phyloP scores from a whole-genome alignment of 1,139 yeast species.

The Pichia sp. region DNA sequence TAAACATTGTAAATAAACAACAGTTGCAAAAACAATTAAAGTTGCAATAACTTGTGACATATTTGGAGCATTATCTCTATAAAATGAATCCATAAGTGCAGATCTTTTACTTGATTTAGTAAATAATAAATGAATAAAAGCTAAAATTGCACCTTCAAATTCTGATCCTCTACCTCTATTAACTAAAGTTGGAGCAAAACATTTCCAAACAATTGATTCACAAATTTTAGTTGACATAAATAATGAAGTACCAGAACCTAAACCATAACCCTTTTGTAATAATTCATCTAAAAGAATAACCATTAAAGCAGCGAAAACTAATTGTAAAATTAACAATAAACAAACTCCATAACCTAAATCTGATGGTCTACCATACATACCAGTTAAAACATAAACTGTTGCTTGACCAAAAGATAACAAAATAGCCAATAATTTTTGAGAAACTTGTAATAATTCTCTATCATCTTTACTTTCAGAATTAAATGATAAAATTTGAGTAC shows the following conservation, averaged over 20 bases:
- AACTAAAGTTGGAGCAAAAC: slow-evolving; percentile 95
- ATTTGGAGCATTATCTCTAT: slow-evolving; percentile 89
- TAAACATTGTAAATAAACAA: slow-evolving; percentile 92
- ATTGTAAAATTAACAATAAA: slow-evolving; percentile 78
- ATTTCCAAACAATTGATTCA: slow-evolving; percentile 96
- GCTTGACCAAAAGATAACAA: slow-evolving; percentile 93
- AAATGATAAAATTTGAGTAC: slow-evolving; percentile 82
- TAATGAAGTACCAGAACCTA: slow-evolving; percentile 92
- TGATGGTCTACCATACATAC: slow-evolving; percentile 92
- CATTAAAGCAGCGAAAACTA: slow-evolving; percentile 90
- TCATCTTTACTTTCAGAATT: slow-evolving; percentile 84
- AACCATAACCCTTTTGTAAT: slow-evolving; percentile 95
- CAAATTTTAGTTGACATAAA: slow-evolving; percentile 97
- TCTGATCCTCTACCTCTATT: slow-evolving; percentile 93
- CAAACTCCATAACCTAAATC: slow-evolving; percentile 91
- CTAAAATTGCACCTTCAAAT: slow-evolving; percentile 94
- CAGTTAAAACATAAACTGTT: slow-evolving; percentile 91
- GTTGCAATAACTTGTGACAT: slow-evolving; percentile 89
- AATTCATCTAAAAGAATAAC: slow-evolving; percentile 90
- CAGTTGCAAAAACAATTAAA: slow-evolving; percentile 70
- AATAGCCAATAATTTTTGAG: slow-evolving; percentile 91
- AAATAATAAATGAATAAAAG: slow-evolving; percentile 81
- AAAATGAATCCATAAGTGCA: slow-evolving; percentile 91
- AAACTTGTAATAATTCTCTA: slow-evolving; percentile 85
- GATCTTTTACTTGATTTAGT: slow-evolving; percentile 87